Evolutionary conservation across 2,329 filamentous ascomycete genomes (phyloP), one percentile per base, ranked within the genome.

Genomic region (Curvularia hawaiiensis): DNA sequence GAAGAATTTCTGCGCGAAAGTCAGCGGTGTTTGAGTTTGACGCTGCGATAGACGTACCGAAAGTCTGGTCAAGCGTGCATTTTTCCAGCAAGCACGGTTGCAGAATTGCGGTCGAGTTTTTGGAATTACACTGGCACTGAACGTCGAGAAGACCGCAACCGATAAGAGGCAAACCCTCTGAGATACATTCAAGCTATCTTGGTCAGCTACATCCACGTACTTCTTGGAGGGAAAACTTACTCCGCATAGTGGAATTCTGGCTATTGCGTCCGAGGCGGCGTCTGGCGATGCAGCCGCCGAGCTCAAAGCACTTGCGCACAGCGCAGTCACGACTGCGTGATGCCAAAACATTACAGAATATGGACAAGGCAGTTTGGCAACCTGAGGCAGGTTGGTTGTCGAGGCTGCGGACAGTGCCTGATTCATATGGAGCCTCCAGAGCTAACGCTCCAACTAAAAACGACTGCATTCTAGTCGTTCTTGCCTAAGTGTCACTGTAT

Each of bases 71-170:
- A 47, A 50, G 50, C 20, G 20, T 55, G 24, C 52, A 55, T 30
- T 26, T 14, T n/a, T 40, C 49, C 24, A 50, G 12, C 30, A 50
- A 38, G n/a, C 52, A 55, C 30, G 52, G 52, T 45, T 55, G 45
- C 39, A 55, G 31, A 12, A 55, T 50, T 9, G 41, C 24, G 52
- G 46, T 55, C 52, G 52, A 50, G 46, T 55, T 55, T 30, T 55
- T 55, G n/a, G 52, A 55, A 20, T 12, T 50, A n/a, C 52, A 50
- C 30, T 55, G 46, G 46, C 52, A 55, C 31, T 50, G 39, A 11
- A 55, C 6, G 30, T 55, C 52, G 46, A 55, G 28, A 30, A 50
- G 46, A 40, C 28, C 16, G 26, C 52, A 55, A 30, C 52, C 46
- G 3, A 50, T 50, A n/a, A 24, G 45, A 55, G 46, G 46, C 30